Evolutionary conservation across 192 early-diverging fungal species (phyloP).

Genomic region (Dissophora ornata): DNA sequence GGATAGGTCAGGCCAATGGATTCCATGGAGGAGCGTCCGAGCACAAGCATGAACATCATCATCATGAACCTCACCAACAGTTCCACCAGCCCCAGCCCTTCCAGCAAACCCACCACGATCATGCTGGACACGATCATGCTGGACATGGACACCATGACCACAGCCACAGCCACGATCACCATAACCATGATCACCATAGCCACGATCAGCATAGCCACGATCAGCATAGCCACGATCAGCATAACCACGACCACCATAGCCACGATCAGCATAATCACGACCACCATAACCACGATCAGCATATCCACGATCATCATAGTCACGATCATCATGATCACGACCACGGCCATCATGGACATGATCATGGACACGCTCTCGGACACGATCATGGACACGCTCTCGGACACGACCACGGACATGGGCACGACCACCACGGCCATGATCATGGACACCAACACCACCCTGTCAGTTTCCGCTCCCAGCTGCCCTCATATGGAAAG

Average conservation of each 20-base stretch:
- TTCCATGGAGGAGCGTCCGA: background rate
- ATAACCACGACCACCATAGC: no score
- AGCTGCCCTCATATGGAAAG: conserved; percentile 56
- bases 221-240: conserved; percentile 4
- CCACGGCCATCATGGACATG: conserved; percentile 5
- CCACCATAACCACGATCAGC: conserved; percentile 6
- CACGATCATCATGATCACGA: conserved; percentile 3
- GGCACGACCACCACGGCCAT: conserved; percentile 4
- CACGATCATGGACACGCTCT: background rate
- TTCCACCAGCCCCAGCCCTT: background rate
- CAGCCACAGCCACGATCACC: conserved; percentile 15
- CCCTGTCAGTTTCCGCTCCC: conserved; percentile 43
- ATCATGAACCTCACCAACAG: conserved; percentile 4
- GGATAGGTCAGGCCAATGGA: conserved; percentile 17
- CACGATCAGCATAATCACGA: conserved; percentile 5
- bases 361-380: background rate
- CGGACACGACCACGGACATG: conserved; percentile 6
- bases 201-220: background rate
- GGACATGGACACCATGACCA: no score
- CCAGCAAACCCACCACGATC: conserved; percentile 1
- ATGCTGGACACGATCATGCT: no score
- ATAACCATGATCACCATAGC: conserved; percentile 1
- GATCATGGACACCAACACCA: conserved; percentile 16
- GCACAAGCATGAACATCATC: conserved; percentile 14
- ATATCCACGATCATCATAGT: conserved; percentile 9